Conservation (phyloP, 2,329 filamentous ascomycete species). For the Torrubiellomyces zombiae region DNA sequence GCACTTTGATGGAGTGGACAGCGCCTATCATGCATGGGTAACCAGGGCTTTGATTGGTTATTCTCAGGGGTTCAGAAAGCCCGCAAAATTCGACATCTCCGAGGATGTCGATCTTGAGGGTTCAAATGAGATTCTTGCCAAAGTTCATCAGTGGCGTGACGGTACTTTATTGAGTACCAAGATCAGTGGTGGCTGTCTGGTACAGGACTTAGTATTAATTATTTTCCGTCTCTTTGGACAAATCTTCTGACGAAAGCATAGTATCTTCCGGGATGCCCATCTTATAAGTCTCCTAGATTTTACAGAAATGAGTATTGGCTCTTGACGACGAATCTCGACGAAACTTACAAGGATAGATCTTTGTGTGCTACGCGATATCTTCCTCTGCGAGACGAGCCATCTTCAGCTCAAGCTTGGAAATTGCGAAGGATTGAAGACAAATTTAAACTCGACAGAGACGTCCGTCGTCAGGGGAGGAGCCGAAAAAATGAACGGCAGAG, state of each 20-base stretch:
- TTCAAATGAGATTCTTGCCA: slow-evolving; percentile 38
- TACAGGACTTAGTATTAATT: slow-evolving; percentile 9
- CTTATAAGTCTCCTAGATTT: slow-evolving; percentile 35
- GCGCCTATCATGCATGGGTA: slow-evolving; percentile 50
- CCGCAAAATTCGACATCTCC: slow-evolving; percentile 51
- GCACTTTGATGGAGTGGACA: slow-evolving; percentile 53
- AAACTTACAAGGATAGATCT: slow-evolving; percentile 29
- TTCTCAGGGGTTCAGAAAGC: slow-evolving; percentile 50
- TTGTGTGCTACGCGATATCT: slow-evolving; percentile 33
- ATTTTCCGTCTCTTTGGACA: neutral
- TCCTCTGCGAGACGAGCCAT: no score
- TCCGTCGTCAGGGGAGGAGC: slow-evolving; percentile 11
- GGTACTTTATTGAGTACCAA: slow-evolving; percentile 49
- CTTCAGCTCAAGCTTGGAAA: no score
- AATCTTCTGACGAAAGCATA: slow-evolving; percentile 25
- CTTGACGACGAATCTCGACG: slow-evolving; percentile 35
- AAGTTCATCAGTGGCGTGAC: slow-evolving; percentile 52
- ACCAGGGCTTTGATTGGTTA: slow-evolving; percentile 48
- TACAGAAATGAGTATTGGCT: slow-evolving; percentile 40
- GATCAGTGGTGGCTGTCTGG: slow-evolving; percentile 51
- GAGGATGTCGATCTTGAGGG: slow-evolving; percentile 21
- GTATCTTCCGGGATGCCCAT: slow-evolving; percentile 52
- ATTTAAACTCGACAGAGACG: slow-evolving; percentile 8
- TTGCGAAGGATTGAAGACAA: neutral
- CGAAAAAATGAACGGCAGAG: slow-evolving; percentile 48